phyloP scores from a whole-genome alignment of 768 basidiomycete genomes.

The Russula sp. region DNA sequence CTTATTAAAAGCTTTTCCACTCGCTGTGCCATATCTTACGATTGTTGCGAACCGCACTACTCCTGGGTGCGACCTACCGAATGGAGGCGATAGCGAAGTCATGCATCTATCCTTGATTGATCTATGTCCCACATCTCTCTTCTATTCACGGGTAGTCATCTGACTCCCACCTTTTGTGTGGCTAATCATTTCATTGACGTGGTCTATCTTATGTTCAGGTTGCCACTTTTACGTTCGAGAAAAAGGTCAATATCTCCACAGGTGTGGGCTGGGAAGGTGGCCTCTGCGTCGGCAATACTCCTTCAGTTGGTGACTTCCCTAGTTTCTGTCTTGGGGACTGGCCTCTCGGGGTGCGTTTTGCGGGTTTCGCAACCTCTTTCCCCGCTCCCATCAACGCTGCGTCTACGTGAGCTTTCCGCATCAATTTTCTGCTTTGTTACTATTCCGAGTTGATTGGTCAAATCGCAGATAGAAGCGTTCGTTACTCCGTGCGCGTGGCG shows the following conservation, averaged over 20 bases:
- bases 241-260: conserved; percentile 25
- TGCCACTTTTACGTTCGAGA: conserved; percentile 19
- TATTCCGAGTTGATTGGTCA: conserved; percentile 1
- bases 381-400: conserved; percentile 80
- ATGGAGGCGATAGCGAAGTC: too few relatives aligned
- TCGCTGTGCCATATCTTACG: background rate
- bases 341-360: conserved; percentile 71
- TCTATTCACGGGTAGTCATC: too few relatives aligned
- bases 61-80: background rate
- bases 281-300: conserved; percentile 64
- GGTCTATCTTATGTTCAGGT: background rate
- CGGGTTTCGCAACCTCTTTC: conserved; percentile 70
- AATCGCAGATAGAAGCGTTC: conserved; percentile 60
- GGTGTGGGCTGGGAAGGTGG: conserved; percentile 50
- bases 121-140: too few relatives aligned
- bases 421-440: background rate
- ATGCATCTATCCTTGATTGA: too few relatives aligned
- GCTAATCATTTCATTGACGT: background rate
- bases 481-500: conserved; percentile 69
- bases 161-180: too few relatives aligned
- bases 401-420: conserved; percentile 51
- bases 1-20: background rate
- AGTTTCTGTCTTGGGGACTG: conserved; percentile 74
- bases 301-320: conserved; percentile 48
- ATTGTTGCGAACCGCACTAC: background rate